Conservation (phyloP, 2,329 filamentous ascomycete genomes). For the Fusarium subglutinans region DNA sequence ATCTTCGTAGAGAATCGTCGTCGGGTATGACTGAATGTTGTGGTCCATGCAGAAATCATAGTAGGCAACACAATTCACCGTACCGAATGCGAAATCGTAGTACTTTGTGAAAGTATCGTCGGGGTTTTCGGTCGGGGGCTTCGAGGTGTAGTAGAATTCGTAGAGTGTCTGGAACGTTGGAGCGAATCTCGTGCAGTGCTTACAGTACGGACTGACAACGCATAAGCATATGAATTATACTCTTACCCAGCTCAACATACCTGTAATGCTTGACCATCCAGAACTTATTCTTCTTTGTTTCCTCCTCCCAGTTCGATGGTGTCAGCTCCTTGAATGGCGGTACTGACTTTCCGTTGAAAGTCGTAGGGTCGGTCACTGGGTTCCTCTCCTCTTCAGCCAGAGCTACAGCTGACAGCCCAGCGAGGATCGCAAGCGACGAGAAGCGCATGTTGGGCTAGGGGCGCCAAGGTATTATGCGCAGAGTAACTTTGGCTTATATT, state of each 20-base stretch:
- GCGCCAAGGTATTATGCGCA: slow-evolving; percentile 1
- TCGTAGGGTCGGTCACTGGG: slow-evolving; percentile 55
- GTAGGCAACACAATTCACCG: slow-evolving; percentile 85
- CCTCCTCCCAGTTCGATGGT: slow-evolving; percentile 64
- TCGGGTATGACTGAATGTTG: slow-evolving; percentile 76
- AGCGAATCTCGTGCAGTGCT: slow-evolving; percentile 81
- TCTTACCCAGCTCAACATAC: slow-evolving; percentile 51
- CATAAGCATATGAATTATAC: slow-evolving; percentile 26
- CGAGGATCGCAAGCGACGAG: slow-evolving; percentile 56
- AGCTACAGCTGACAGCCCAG: slow-evolving; percentile 51
- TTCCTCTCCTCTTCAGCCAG: slow-evolving; percentile 47
- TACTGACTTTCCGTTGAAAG: slow-evolving; percentile 73
- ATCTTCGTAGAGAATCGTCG: slow-evolving; percentile 81
- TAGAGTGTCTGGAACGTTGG: slow-evolving; percentile 92
- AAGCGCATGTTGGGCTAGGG: slow-evolving; percentile 45
- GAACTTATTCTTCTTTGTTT: slow-evolving; percentile 63
- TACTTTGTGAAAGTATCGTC: slow-evolving; percentile 75
- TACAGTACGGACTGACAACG: slow-evolving; percentile 63
- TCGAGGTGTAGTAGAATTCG: slow-evolving; percentile 93
- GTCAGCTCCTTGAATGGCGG: slow-evolving; percentile 71
- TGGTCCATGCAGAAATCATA: slow-evolving; percentile 79
- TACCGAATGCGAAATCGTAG: slow-evolving; percentile 90
- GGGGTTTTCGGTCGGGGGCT: slow-evolving; percentile 68
- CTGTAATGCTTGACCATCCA: slow-evolving; percentile 73
- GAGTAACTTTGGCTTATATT: background rate